Conservation (phyloP, 1,284 basidiomycete genomes). For the Bondarzewia mesenterica region DNA sequence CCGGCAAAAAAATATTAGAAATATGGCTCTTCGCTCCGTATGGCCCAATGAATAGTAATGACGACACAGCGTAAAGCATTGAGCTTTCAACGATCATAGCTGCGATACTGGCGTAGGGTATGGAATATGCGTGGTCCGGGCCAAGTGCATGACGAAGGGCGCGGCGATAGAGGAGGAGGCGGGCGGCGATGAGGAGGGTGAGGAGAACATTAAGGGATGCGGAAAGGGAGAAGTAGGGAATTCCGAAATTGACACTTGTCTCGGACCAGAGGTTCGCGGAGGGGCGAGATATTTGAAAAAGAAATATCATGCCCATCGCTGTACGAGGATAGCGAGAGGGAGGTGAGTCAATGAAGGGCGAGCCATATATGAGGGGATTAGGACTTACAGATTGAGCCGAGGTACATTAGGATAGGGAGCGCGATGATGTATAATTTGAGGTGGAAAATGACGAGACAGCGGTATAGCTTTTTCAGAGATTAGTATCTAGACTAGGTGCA, state of each 20-base stretch:
- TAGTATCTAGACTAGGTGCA: neutral
- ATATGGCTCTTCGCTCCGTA: neutral
- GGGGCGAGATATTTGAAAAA: slow-evolving; percentile 11
- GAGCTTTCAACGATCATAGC: neutral
- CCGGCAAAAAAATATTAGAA: neutral
- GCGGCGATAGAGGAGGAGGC: slow-evolving; percentile 3
- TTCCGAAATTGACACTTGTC: slow-evolving; percentile 13
- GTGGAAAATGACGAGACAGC: slow-evolving; percentile 1
- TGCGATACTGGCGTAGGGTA: neutral
- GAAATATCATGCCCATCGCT: slow-evolving; percentile 4
- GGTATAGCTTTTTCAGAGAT: neutral
- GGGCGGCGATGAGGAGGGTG: slow-evolving; percentile 5
- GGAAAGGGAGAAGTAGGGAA: slow-evolving; percentile 26
- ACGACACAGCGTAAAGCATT: neutral
- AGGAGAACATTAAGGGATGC: slow-evolving; percentile 16
- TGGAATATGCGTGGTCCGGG: neutral
- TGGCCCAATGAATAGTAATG: neutral
- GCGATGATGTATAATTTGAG: neutral
- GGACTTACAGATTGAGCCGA: neutral
- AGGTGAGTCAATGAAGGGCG: neutral
- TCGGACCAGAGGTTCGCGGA: slow-evolving; percentile 16
- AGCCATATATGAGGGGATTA: neutral
- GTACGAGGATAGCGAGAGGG: neutral
- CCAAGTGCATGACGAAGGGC: neutral
- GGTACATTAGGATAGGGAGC: neutral